These are phyloP conservation scores for Komagataella ulmi DNA, from an alignment of 805 yeast species.

Conservation along the genomic window DNA sequence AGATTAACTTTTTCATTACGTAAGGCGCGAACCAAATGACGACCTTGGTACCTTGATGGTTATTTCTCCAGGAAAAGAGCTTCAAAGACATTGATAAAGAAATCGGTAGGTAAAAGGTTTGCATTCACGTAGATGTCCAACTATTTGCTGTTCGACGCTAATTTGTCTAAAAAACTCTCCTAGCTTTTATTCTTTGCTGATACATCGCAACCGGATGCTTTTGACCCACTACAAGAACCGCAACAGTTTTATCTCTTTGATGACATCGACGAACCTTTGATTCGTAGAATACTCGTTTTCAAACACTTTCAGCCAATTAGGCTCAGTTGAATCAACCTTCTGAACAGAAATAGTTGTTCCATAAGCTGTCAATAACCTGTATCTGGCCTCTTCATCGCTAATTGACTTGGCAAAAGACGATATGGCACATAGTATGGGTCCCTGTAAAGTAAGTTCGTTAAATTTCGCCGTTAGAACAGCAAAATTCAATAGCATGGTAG, in stretches of 20 bases:
- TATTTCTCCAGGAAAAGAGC: too few species aligned
- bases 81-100: too few species aligned
- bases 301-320: not conserved
- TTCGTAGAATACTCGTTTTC: not conserved
- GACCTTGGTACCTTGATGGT: too few species aligned
- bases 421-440: not conserved
- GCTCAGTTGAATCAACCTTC: not conserved
- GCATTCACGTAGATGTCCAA: too few species aligned
- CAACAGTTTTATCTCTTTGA: not conserved
- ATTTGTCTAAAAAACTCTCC: not conserved
- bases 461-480: conserved; percentile 13
- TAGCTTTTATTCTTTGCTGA: too few species aligned
- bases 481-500: conserved; percentile 39
- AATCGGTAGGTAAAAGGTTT: too few species aligned
- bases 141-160: not conserved
- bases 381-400: conserved; percentile 43
- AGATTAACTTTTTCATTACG: not conserved
- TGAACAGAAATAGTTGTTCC: conserved; percentile 29
- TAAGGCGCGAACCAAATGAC: not conserved
- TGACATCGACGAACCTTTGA: not conserved
- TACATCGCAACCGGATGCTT: not conserved
- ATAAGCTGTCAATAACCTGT: conserved; percentile 45
- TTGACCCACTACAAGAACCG: not conserved
- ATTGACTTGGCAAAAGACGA: conserved; percentile 5
- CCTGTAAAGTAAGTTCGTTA: not conserved